Evolutionary conservation across 208 protist genomes (phyloP).

Genomic region (Angomonas ambiguus): DNA sequence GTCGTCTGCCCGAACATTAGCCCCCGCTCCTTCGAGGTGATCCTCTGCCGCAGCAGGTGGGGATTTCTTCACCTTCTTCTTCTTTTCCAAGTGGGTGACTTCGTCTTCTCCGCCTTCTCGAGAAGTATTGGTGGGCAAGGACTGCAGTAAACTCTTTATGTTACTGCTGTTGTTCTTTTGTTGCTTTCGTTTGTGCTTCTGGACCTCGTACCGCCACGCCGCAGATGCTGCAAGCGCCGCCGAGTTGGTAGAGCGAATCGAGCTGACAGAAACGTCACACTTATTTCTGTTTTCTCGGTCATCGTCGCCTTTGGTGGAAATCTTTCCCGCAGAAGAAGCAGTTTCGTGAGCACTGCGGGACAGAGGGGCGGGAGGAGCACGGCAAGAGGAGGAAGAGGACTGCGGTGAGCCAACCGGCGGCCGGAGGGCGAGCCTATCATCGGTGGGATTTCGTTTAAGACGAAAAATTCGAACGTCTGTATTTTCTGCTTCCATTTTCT

Average conservation of each 20-base stretch:
- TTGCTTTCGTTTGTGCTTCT: neutral
- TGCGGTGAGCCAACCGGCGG: neutral
- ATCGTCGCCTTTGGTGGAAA: neutral
- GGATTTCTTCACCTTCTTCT: neutral
- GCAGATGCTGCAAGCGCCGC: neutral
- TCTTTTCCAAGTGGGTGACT: no score
- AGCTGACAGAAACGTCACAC: no score
- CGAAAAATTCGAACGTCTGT: neutral
- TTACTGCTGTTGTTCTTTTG: neutral
- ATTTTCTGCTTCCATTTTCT: neutral
- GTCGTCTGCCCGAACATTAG: neutral
- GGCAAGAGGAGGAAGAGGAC: neutral
- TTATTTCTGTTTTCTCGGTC: neutral
- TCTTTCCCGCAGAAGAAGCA: no score
- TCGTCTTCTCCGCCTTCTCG: no score
- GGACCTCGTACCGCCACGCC: slow-evolving; percentile 7
- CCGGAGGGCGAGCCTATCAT: neutral
- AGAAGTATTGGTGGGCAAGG: neutral
- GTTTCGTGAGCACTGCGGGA: neutral
- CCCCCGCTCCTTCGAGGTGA: neutral
- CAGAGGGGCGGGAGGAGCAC: neutral
- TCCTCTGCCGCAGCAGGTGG: neutral
- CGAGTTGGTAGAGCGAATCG: neutral
- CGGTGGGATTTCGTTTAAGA: slow-evolving; percentile 2
- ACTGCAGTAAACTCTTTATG: neutral